Percentiles rank a stretch among this genome's conserved stretches.
Evolutionary conservation across 2,329 filamentous ascomycete genomes (phyloP).

Genomic region (Hymenoscyphus occultus): DNA sequence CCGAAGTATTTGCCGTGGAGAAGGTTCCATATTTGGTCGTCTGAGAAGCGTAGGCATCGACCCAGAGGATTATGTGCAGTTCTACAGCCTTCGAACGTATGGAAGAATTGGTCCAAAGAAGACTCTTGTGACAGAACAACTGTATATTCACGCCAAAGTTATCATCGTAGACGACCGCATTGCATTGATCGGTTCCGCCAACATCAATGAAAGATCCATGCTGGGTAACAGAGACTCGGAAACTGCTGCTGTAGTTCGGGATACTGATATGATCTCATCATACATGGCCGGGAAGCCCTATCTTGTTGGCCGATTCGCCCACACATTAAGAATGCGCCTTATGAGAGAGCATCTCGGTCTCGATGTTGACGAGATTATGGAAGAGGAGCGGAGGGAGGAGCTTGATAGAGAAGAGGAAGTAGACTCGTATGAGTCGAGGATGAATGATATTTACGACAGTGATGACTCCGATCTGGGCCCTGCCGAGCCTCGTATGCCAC

Average conservation of each 20-base stretch:
- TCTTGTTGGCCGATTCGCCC: conserved; percentile 85
- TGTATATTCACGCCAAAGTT: conserved; percentile 97
- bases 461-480: conserved; percentile 22
- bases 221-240: conserved; percentile 89
- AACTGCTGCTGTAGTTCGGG: conserved; percentile 82
- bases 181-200: conserved; percentile 92
- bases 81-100: conserved; percentile 91
- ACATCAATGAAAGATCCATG: conserved; percentile 98
- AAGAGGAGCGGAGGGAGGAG: conserved; percentile 70
- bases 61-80: conserved; percentile 91
- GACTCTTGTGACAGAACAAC: conserved; percentile 84
- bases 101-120: conserved; percentile 83
- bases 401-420: conserved; percentile 51
- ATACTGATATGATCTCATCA: conserved; percentile 89
- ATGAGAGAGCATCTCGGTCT: conserved; percentile 98
- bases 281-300: conserved; percentile 89
- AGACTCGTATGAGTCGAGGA: conserved; percentile 52
- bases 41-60: conserved; percentile 78
- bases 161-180: conserved; percentile 95
- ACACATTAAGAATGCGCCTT: conserved; percentile 85
- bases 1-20: conserved; percentile 90
- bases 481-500: conserved; percentile 7
- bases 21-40: conserved; percentile 86
- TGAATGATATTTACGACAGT: conserved; percentile 60
- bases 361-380: conserved; percentile 86